A percentile compares a stretch with the other conserved stretches of the same genome.
Conservation (phyloP, 805 yeast genomes). For the Yarrowia divulgata region DNA sequence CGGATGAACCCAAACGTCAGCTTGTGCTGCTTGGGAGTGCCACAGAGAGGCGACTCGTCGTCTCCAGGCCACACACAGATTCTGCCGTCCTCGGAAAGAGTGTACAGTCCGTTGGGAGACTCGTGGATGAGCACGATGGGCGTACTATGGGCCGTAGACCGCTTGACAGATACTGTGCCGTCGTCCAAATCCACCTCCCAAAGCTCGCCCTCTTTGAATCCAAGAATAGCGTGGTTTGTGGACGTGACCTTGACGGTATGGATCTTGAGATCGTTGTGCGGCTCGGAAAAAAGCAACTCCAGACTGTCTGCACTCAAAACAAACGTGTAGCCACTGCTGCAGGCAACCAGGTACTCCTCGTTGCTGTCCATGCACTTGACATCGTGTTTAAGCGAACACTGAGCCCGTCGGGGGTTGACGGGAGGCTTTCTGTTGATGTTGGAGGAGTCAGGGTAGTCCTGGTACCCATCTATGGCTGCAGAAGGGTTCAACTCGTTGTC, state of each 20-base stretch:
- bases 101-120: constrained; percentile 46
- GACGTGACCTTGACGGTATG: constrained; percentile 38
- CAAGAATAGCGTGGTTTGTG: constrained; percentile 44
- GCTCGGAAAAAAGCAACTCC: constrained; percentile 44
- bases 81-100: constrained; percentile 52
- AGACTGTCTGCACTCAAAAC: constrained; percentile 45
- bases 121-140: constrained; percentile 43
- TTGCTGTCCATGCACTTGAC: constrained; percentile 41
- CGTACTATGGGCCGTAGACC: constrained; percentile 44
- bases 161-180: constrained; percentile 39
- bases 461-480: constrained; percentile 27
- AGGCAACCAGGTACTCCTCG: constrained; percentile 11
- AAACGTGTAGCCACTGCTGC: constrained; percentile 40
- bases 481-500: constrained; percentile 15
- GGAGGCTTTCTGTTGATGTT: constrained; percentile 50
- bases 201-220: constrained; percentile 51
- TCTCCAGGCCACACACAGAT: constrained; percentile 49
- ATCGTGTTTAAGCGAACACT: constrained; percentile 44
- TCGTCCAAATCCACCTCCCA: constrained; percentile 45
- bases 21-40: constrained; percentile 47
- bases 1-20: constrained; percentile 46
- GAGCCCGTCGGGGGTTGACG: constrained; percentile 40
- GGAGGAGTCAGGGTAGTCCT: constrained; percentile 47
- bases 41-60: constrained; percentile 42
- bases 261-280: constrained; percentile 45